Percentiles rank a stretch among this genome's conserved stretches.
phyloP scores from a whole-genome alignment of 148 eudicot species.

The Camellia lanceoleosa region DNA sequence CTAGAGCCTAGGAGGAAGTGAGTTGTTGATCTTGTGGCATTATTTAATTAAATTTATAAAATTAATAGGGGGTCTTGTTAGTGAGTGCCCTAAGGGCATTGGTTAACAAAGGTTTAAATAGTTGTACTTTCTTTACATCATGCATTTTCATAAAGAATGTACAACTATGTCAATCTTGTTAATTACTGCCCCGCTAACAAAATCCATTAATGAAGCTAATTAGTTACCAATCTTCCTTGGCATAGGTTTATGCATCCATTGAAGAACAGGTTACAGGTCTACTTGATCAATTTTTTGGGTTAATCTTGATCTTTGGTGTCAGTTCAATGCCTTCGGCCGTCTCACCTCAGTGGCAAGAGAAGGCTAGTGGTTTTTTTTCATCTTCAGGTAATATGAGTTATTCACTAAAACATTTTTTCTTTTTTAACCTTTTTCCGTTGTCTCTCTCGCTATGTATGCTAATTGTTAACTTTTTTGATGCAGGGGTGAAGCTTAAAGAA shows the following conservation, averaged over 20 bases:
- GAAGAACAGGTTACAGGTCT: not conserved
- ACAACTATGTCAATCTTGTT: too few species aligned
- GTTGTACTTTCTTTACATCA: too few species aligned
- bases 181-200: too few species aligned
- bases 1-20: not conserved
- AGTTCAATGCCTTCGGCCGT: constrained; percentile 54
- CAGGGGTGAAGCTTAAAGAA: constrained; percentile 90
- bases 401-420: not conserved
- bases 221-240: not conserved
- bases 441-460: not conserved
- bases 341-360: constrained; percentile 98
- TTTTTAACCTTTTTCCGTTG: not conserved
- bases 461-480: constrained; percentile 3
- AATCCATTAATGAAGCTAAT: not conserved
- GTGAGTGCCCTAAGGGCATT: too few species aligned
- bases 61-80: too few species aligned
- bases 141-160: too few species aligned
- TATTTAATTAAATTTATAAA: not conserved
- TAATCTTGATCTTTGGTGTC: constrained; percentile 19
- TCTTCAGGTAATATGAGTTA: constrained; percentile 55
- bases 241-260: not conserved
- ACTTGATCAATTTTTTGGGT: constrained; percentile 4
- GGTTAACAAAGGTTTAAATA: too few species aligned
- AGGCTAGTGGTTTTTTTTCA: constrained; percentile 80
- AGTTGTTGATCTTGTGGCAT: not conserved